Evolutionary conservation across 192 early-diverging fungal species (phyloP).

Genomic region (Thamnidium elegans): DNA sequence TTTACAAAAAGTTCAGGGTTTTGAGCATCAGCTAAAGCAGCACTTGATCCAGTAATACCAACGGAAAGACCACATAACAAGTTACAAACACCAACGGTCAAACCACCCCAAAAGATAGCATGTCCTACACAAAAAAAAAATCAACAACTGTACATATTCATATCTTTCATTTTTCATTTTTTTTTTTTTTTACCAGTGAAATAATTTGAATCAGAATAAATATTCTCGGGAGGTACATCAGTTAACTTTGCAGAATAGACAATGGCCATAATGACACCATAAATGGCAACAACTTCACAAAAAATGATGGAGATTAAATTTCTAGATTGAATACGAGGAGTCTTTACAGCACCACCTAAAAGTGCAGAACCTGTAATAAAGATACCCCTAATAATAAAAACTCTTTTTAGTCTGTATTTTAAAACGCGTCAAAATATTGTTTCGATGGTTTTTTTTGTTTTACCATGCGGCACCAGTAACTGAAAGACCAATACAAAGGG

Average conservation of each 20-base stretch:
- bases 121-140: constrained; percentile 52
- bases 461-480: constrained; percentile 95
- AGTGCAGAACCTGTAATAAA: constrained; percentile 88
- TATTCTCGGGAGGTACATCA: constrained; percentile 41
- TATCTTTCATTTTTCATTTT: background rate
- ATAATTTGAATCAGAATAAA: constrained; percentile 60
- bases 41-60: constrained; percentile 89
- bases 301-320: constrained; percentile 99
- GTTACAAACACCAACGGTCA: constrained; percentile 94
- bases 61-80: constrained; percentile 92
- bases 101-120: constrained; percentile 92
- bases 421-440: too few species aligned
- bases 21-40: constrained; percentile 94
- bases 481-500: constrained; percentile 81
- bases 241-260: constrained; percentile 88
- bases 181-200: constrained; percentile 66
- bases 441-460: background rate
- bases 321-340: constrained; percentile 92
- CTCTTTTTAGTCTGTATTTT: background rate
- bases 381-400: constrained; percentile 73
- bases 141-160: background rate
- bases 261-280: constrained; percentile 98
- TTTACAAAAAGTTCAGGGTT: constrained; percentile 95
- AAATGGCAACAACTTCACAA: constrained; percentile 99
- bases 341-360: constrained; percentile 83